Conservation (phyloP, 2,329 filamentous ascomycete genomes). For the Verticillium longisporum region DNA sequence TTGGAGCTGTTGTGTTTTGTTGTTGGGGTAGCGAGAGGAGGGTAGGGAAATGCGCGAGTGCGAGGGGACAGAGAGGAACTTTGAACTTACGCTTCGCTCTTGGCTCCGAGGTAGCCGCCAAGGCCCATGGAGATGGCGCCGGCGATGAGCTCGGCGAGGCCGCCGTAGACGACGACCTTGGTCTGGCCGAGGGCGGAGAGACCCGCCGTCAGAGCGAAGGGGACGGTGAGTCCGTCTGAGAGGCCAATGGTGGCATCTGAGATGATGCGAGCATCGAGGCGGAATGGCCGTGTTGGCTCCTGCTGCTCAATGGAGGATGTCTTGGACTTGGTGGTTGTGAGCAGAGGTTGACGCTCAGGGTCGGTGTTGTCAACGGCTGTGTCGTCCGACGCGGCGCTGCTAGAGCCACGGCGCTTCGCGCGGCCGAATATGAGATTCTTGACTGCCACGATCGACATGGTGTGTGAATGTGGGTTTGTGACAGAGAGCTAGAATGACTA, state of each 20-base stretch:
- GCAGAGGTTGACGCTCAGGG: conserved; percentile 12
- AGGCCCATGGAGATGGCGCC: conserved; percentile 74
- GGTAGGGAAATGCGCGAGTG: too few species aligned
- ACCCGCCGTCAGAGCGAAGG: conserved; percentile 71
- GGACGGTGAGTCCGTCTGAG: conserved; percentile 72
- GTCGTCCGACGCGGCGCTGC: conserved; percentile 12
- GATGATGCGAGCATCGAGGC: conserved; percentile 14
- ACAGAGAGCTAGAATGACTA: not conserved
- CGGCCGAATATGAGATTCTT: conserved; percentile 12
- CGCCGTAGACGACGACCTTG: conserved; percentile 62
- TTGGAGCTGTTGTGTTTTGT: not conserved
- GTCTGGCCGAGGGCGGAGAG: conserved; percentile 60
- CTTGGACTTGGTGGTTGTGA: conserved; percentile 2
- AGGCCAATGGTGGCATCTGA: conserved; percentile 50
- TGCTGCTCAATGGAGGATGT: not conserved
- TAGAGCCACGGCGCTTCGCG: not conserved
- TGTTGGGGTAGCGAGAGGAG: too few species aligned
- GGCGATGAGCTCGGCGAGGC: conserved; percentile 67
- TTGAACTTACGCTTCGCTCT: conserved; percentile 34
- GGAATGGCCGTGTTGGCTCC: conserved; percentile 1
- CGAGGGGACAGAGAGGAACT: not conserved
- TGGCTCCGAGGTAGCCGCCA: conserved; percentile 64
- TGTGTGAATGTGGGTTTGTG: not conserved
- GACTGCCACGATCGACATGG: conserved; percentile 12
- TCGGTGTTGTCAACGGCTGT: conserved; percentile 8